phyloP scores from a whole-genome alignment of 495 filamentous ascomycete species.

The Penicillium angulare region DNA sequence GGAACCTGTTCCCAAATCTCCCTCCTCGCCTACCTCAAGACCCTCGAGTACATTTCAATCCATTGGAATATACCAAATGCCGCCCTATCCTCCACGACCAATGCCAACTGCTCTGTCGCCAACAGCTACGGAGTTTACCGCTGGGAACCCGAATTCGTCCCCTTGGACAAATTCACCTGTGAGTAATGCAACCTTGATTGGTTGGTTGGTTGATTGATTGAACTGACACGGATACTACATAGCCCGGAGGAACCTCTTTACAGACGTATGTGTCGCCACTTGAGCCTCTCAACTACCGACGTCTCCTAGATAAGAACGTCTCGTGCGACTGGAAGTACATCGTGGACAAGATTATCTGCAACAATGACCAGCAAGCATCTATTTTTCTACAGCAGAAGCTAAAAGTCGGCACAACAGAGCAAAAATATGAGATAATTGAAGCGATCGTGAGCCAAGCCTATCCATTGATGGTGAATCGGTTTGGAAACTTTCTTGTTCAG shows the following conservation, averaged over 20 bases:
- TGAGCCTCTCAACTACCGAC: slow-evolving; percentile 96
- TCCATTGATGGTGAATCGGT: slow-evolving; percentile 92
- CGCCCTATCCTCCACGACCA: slow-evolving; percentile 65
- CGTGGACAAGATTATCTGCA: slow-evolving; percentile 98
- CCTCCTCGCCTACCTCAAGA: slow-evolving; percentile 32
- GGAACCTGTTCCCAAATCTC: slow-evolving; percentile 14
- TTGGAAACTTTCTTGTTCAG: slow-evolving; percentile 96
- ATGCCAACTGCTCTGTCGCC: slow-evolving; percentile 82
- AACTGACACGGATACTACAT: slow-evolving; percentile 9
- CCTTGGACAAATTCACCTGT: slow-evolving; percentile 53
- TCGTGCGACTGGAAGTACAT: slow-evolving; percentile 99
- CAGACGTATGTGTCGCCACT: slow-evolving; percentile 82
- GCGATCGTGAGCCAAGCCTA: slow-evolving; percentile 96
- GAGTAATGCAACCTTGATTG: slow-evolving; percentile 14
- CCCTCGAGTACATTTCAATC: slow-evolving; percentile 40
- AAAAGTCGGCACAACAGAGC: slow-evolving; percentile 91
- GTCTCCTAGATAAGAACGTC: slow-evolving; percentile 91
- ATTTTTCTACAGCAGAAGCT: slow-evolving; percentile 99
- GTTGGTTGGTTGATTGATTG: neutral
- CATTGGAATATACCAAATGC: slow-evolving; percentile 51
- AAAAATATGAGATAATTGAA: slow-evolving; percentile 96
- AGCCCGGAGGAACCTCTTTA: slow-evolving; percentile 48
- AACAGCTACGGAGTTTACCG: slow-evolving; percentile 77
- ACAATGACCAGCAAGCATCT: slow-evolving; percentile 97
- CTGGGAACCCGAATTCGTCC: slow-evolving; percentile 34